Evolutionary conservation across 139 green algal genomes (phyloP).

Genomic region (Auxenochlorella protothecoides): DNA sequence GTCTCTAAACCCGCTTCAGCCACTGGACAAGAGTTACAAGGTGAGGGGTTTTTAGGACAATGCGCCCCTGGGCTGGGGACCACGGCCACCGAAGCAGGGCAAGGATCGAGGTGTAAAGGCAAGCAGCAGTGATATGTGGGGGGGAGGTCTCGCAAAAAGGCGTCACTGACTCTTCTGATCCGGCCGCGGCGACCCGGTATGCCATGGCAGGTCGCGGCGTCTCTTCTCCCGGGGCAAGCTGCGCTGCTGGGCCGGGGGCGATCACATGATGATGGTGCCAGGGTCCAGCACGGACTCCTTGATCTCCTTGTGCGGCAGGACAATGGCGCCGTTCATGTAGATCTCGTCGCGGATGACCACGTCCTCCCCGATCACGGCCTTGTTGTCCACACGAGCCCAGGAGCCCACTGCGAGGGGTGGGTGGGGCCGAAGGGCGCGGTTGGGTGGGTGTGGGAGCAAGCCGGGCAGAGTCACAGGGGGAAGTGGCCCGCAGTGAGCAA

Average conservation of each 20-base stretch:
- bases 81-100: too few relatives aligned
- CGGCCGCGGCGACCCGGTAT: too few relatives aligned
- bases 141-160: too few relatives aligned
- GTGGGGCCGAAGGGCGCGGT: too few relatives aligned
- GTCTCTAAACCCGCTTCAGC: too few relatives aligned
- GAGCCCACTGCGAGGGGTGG: slow-evolving; percentile 64
- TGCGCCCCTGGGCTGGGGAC: neutral
- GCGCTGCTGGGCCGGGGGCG: neutral
- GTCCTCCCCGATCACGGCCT: slow-evolving; percentile 89
- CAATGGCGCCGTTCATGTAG: slow-evolving; percentile 86
- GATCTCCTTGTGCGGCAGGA: slow-evolving; percentile 93
- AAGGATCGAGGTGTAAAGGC: too few relatives aligned
- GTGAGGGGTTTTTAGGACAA: neutral
- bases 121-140: too few relatives aligned
- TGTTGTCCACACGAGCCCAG: slow-evolving; percentile 88
- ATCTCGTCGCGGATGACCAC: slow-evolving; percentile 82
- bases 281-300: slow-evolving; percentile 56
- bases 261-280: slow-evolving; percentile 69
- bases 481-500: neutral
- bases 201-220: too few relatives aligned
- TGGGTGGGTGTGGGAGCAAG: too few relatives aligned
- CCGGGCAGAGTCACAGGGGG: too few relatives aligned
- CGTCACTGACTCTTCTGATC: too few relatives aligned
- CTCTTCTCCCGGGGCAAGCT: neutral
- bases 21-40: too few relatives aligned